Evolutionary conservation across 2,329 filamentous ascomycete species (phyloP).

Genomic region (Pseudocercospora pini-densiflorae): DNA sequence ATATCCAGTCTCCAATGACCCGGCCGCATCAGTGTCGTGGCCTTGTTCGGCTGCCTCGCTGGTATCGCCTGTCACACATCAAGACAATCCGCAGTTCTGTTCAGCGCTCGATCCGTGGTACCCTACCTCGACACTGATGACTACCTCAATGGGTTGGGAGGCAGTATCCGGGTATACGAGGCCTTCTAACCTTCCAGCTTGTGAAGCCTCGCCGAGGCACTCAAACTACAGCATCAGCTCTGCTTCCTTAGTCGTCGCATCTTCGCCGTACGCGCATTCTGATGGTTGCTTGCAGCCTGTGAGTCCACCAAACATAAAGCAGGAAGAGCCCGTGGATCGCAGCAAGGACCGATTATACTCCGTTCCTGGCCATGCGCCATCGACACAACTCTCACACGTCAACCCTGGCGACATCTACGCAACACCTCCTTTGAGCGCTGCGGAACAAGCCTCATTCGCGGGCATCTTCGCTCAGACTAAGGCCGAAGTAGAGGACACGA

Average conservation of each 20-base stretch:
- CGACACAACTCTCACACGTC: conserved; percentile 16
- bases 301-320: conserved; percentile 30
- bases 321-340: conserved; percentile 26
- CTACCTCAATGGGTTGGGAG: conserved; percentile 23
- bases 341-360: conserved; percentile 20
- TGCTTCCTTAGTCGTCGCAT: conserved; percentile 25
- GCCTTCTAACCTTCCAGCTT: conserved; percentile 9
- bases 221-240: conserved; percentile 33
- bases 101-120: conserved; percentile 19
- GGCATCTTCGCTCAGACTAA: neutral
- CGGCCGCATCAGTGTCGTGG: neutral
- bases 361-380: conserved; percentile 14
- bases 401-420: conserved; percentile 25
- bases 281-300: conserved; percentile 23
- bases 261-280: conserved; percentile 34
- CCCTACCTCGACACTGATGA: conserved; percentile 21
- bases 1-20: conserved; percentile 8
- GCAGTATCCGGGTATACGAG: neutral
- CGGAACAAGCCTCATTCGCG: conserved; percentile 2
- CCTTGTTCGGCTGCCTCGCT: neutral
- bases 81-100: conserved; percentile 1
- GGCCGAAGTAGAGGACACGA: conserved; percentile 9
- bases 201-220: conserved; percentile 27
- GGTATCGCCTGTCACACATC: conserved; percentile 4
- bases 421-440: conserved; percentile 11